Evolutionary conservation across 345 rosid species (phyloP).

Genomic region (Salix udensis): DNA sequence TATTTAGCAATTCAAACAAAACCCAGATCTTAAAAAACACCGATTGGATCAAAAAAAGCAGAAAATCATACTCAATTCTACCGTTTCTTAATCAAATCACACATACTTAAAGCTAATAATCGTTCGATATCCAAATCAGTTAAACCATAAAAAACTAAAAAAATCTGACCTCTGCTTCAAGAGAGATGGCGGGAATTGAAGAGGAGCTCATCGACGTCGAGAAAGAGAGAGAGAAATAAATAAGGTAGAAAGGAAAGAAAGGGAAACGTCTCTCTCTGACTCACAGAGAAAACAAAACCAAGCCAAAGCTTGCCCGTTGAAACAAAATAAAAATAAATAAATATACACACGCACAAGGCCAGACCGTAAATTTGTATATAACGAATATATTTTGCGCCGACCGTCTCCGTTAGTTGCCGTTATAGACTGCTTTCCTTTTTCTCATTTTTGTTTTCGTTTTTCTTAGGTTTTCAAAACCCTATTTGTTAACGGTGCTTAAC

Average conservation of each 20-base stretch:
- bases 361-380: slow-evolving; percentile 30
- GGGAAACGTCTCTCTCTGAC: slow-evolving; percentile 15
- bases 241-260: neutral
- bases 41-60: slow-evolving; percentile 29
- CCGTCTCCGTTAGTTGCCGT: slow-evolving; percentile 65
- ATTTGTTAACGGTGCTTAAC: slow-evolving; percentile 35
- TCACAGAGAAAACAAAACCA: slow-evolving; percentile 10
- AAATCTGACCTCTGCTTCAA: slow-evolving; percentile 41
- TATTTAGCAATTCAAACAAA: slow-evolving; percentile 20
- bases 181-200: slow-evolving; percentile 56
- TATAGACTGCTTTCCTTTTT: neutral
- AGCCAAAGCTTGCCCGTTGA: slow-evolving; percentile 75
- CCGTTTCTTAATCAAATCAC: slow-evolving; percentile 28
- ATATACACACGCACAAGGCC: slow-evolving; percentile 3
- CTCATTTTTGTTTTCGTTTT: neutral
- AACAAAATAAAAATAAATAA: slow-evolving; percentile 25
- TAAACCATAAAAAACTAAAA: neutral
- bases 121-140: neutral
- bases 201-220: slow-evolving; percentile 39
- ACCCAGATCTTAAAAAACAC: slow-evolving; percentile 50
- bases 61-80: slow-evolving; percentile 19
- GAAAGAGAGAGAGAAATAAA: no score
- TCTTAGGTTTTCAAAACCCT: neutral
- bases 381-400: slow-evolving; percentile 59
- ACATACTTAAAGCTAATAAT: slow-evolving; percentile 13